These are phyloP conservation scores for Chrysoporthe puriensis DNA, from an alignment of 2,329 filamentous ascomycete species.

Conservation along the genomic window DNA sequence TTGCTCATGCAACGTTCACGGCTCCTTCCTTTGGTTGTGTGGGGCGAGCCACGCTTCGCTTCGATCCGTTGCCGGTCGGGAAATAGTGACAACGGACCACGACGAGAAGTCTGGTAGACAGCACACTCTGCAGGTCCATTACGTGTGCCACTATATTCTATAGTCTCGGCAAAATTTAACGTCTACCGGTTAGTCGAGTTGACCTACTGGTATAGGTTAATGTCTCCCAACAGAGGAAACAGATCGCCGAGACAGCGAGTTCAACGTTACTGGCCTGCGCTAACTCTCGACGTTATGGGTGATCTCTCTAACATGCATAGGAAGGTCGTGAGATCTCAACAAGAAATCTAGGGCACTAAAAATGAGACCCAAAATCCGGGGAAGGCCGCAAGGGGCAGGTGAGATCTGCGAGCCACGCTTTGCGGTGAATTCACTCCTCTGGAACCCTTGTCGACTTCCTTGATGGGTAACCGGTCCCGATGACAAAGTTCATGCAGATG, in stretches of 20 bases:
- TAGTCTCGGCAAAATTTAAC: background rate
- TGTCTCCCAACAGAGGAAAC: background rate
- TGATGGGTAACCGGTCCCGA: conserved; percentile 4
- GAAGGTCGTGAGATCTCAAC: background rate
- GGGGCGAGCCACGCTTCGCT: background rate
- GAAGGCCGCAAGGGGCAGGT: conserved; percentile 9
- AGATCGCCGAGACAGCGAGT: background rate
- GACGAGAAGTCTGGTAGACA: background rate
- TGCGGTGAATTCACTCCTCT: background rate
- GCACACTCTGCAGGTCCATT: background rate
- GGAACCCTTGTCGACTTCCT: conserved; percentile 6
- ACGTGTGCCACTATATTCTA: background rate
- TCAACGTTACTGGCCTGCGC: background rate
- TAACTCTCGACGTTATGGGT: background rate
- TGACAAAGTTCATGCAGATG: background rate
- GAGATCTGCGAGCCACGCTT: background rate
- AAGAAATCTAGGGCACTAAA: background rate
- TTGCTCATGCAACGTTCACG: too few relatives aligned
- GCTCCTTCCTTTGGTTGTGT: background rate
- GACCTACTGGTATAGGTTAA: background rate
- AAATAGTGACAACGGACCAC: background rate
- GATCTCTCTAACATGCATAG: background rate
- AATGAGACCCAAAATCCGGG: background rate
- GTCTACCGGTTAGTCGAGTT: background rate
- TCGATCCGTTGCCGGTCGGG: background rate